Evolutionary conservation across 2,329 filamentous ascomycete genomes (phyloP).

Genomic region (Pseudogymnoascus destructans): DNA sequence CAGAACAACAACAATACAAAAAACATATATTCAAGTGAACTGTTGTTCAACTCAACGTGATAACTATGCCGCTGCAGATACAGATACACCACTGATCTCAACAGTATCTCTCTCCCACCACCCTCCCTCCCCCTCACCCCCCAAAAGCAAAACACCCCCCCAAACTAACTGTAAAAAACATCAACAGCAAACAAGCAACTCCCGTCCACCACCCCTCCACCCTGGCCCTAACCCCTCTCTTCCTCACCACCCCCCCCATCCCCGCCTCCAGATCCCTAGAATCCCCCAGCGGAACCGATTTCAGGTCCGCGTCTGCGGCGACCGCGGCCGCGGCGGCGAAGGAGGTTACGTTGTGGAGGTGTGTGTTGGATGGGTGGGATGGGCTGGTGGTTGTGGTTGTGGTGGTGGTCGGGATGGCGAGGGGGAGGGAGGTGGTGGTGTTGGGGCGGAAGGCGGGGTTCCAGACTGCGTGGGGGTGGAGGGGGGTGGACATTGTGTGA

Average conservation of each 20-base stretch:
- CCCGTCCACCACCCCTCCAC: neutral
- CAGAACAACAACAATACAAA: no score
- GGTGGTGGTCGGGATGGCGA: neutral
- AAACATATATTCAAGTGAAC: no score
- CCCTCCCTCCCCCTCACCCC: neutral
- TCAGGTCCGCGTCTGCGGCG: neutral
- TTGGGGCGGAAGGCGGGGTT: neutral
- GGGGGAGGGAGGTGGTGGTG: neutral
- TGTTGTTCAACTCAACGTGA: no score
- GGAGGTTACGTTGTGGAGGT: slow-evolving; percentile 1
- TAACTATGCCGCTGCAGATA: no score
- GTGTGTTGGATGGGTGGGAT: neutral
- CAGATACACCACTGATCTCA: no score
- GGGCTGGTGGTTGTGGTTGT: neutral
- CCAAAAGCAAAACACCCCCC: neutral
- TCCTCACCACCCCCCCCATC: neutral
- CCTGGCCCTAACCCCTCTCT: neutral
- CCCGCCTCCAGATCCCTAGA: neutral
- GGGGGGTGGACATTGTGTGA: neutral
- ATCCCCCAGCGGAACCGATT: neutral
- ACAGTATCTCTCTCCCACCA: neutral
- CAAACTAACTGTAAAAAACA: neutral
- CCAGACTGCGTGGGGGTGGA: neutral
- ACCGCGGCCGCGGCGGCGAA: neutral
- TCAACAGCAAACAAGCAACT: neutral